Evolutionary conservation across 495 filamentous ascomycete genomes (phyloP).

Genomic region (Extremus antarcticus): DNA sequence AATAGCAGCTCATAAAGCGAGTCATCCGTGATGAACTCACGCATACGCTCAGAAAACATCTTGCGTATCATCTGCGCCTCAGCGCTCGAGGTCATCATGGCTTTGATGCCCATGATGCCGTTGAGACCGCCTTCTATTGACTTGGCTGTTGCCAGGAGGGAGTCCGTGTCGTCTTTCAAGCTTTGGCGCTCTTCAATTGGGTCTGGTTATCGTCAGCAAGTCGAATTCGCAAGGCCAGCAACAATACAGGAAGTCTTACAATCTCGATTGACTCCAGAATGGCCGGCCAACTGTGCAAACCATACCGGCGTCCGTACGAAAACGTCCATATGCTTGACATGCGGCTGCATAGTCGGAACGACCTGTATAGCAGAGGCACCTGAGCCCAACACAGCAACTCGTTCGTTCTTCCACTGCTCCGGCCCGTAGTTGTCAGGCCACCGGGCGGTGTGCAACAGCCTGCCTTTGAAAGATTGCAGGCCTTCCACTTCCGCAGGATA

Average conservation of each 20-base stretch:
- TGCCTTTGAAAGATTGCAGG: constrained; percentile 23
- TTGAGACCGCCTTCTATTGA: constrained; percentile 25
- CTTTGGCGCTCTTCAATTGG: constrained; percentile 23
- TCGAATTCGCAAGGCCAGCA: neutral
- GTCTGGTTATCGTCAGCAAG: constrained; percentile 9
- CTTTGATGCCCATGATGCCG: constrained; percentile 18
- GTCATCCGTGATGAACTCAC: neutral
- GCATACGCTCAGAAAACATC: constrained; percentile 2
- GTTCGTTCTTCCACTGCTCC: constrained; percentile 12
- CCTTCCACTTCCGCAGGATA: constrained; percentile 25
- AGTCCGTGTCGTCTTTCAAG: constrained; percentile 24
- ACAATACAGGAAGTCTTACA: neutral
- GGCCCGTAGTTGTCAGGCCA: constrained; percentile 23
- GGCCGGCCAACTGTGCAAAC: constrained; percentile 9
- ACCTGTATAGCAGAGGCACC: constrained; percentile 28
- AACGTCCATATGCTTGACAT: constrained; percentile 19
- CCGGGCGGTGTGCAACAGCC: constrained; percentile 22
- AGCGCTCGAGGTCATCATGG: constrained; percentile 18
- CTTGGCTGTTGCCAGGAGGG: constrained; percentile 24
- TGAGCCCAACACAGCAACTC: constrained; percentile 10
- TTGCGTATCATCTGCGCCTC: neutral
- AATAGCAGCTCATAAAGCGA: constrained; percentile 22
- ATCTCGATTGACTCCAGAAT: neutral
- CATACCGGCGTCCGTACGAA: constrained; percentile 28
- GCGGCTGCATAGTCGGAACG: constrained; percentile 21